Base-by-base conservation (phyloP, 2,329 filamentous ascomycete genomes). In the Calonectria hongkongensis region DNA sequence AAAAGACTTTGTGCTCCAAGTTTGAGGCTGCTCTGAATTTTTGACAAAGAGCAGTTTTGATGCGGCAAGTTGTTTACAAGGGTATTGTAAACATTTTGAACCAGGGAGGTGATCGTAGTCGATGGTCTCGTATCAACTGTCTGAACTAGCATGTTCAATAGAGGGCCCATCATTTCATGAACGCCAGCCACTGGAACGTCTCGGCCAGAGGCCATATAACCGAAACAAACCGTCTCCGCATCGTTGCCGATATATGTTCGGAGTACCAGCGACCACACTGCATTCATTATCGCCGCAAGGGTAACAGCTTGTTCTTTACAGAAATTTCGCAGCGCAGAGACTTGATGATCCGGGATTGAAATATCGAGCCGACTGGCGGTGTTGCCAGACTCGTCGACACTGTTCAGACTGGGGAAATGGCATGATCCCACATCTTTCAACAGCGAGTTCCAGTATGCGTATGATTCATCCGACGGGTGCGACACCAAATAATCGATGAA, bases 1-100 rank as follows among this genome's bases (percentile, higher is more conserved):
- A 54, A 54, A n/a, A 54, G 50, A 16, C 50, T 54, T n/a, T 54
- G 27, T 18, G 50, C 50, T 12, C 50, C 50, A 33, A 54, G 50
- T 6, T 54, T 13, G 50, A 54, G 50, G 28, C 8, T 12, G 16
- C 50, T 54, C 50, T 54, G 50, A 12, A 54, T 54, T 8, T 54
- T 54, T 33, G 50, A 12, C 16, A 54, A 6, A 0, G 50, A 54
- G 28, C 50, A 54, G 13, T 54, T 54, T 54, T 54, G 50, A 33
- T 54, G 27, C 5, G 50, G 16, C 50, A 54, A 8, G 16, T 54
- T 54, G 3, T 8, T 10, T 12, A 54, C 50, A 6, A 54, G 27
- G 3, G 15, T 1, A 54, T 33, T 6, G 13, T 54, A 54, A 33
- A 54, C 28, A 33, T 4, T 54, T 6, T 54, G 27, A 2, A 54